Base-by-base conservation (phyloP, 371 early-diverging fungal genomes). In the Saksenaea vasiformis region DNA sequence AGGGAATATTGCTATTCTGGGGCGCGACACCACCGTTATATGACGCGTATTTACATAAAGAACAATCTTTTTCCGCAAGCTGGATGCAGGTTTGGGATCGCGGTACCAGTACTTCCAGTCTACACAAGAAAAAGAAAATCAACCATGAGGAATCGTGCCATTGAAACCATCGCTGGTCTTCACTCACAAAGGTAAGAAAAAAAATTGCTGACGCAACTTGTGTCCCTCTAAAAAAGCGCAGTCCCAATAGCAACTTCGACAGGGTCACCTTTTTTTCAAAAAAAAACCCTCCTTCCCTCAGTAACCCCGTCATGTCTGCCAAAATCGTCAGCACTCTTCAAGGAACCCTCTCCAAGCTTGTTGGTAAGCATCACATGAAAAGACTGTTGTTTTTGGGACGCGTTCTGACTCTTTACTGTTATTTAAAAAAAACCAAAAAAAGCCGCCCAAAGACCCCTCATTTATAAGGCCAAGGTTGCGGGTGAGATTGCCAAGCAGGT, bases 401-500 rank as follows among this genome's bases (percentile, higher is more conserved):
- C 13, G 43, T 10, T n/a, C 3, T 36, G 7, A 19, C 36, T 38
- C 26, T 10, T 14, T 27, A 43, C 24, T 24, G 56, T 11, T 17
- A 19, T 58, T 38, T 55, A 10, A 13, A 38, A 38, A 10, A 38
- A 38, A 44, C 8, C 9, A 47, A 47, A 47, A 47, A 47, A 0
- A 82, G 79, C 79, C 67, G 54, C 76, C 54, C 77, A 78, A 64
- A 75, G 72, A 70, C 79, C 82, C 39, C 56, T 81, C 55, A 66
- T 86, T 53, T 87, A 89, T 74, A 85, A 87, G 66, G 74, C 83
- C 69, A 82, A 82, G 80, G 89, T 90, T 57, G 84, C 80, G 55
- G 85, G 74, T 63, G 88, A 90, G 74, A 62, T 89, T 44, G 87
- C 84, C 64, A 90, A 90, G 79, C 85, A 87, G 76, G 89, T 90